Base-by-base conservation (phyloP, 2,329 filamentous ascomycete genomes). In the Hypocreales sp. region DNA sequence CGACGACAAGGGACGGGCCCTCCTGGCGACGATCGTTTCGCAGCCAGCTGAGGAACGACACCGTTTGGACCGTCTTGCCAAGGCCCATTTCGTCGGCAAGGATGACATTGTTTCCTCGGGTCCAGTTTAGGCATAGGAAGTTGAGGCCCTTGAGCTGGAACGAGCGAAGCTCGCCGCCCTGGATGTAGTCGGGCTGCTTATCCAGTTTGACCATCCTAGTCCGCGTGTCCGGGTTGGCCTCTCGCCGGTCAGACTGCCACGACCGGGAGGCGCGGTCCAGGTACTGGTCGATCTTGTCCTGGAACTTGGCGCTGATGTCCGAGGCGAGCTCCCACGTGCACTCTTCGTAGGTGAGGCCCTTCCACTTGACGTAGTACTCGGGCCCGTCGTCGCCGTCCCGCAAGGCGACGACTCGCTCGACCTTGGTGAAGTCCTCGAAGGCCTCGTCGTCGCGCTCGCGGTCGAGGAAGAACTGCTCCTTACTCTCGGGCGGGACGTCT, bases 51-150 rank as follows among this genome's bases (percentile, higher is more conserved):
- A 98, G 78, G 50, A 95, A 95, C 0, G 87, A 76, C 16, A 98
- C 86, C 1, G 87, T 94, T 55, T 98, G 90, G 1, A 98, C 90
- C 0, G 90, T 98, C 58, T 98, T 98, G 16, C 90, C 90, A 10
- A 98, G 66, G 42, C 90, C 90, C 90, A 98, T 98, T 55, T 98
- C 90, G 48, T 98, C 90, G 26, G 90, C 90, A 28, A 98, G 67
- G 41, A 98, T 94, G 45, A 95, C 90, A 42, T 95, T 98, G 51
- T 90, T 90, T 30, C 74, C 76, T 44, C 79, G 77, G 28, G 80
- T 82, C 92, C 92, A 98, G 53, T 95, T 93, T 54, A 92, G 83
- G 24, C 82, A 82, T 35, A 98, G 62, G 53, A 94, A 98, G 57
- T 95, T 95, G 34, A 98, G 61, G 17, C 92, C 90, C 38, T 79